These are phyloP conservation scores for Glaciozyma antarctica DNA, from an alignment of 768 basidiomycete genomes.

Conservation along the genomic window DNA sequence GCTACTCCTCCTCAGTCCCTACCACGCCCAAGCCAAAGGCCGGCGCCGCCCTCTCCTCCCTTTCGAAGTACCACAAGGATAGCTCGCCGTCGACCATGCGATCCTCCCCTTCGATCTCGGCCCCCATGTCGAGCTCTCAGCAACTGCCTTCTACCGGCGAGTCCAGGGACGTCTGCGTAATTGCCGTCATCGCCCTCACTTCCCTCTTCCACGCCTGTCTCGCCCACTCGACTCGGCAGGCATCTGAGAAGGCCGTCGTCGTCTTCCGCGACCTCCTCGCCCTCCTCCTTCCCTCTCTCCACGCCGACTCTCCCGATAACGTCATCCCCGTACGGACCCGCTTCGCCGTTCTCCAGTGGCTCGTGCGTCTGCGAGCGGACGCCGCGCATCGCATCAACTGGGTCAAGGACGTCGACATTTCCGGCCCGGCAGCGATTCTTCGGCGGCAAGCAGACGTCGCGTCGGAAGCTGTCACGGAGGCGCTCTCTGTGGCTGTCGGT, in stretches of 20 bases:
- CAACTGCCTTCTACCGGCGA: neutral
- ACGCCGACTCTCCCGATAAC: neutral
- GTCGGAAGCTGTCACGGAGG: neutral
- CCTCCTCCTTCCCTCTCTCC: slow-evolving; percentile 36
- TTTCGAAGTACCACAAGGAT: slow-evolving; percentile 3
- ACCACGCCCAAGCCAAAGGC: neutral
- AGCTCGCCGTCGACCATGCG: slow-evolving; percentile 7
- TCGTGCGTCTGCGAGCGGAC: slow-evolving; percentile 80
- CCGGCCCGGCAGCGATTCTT: slow-evolving; percentile 20
- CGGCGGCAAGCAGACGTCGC: slow-evolving; percentile 3
- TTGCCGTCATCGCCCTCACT: slow-evolving; percentile 37
- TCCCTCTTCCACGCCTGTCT: slow-evolving; percentile 41
- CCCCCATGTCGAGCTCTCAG: neutral
- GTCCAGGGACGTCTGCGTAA: slow-evolving; percentile 10
- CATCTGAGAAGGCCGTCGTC: slow-evolving; percentile 37
- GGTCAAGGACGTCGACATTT: slow-evolving; percentile 46
- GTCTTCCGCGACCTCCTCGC: slow-evolving; percentile 43
- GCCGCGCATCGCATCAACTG: slow-evolving; percentile 78
- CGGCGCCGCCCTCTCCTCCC: neutral
- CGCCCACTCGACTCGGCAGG: slow-evolving; percentile 38
- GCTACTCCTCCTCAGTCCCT: slow-evolving; percentile 1
- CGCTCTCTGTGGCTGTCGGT: neutral
- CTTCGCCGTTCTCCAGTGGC: slow-evolving; percentile 67
- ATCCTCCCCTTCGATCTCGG: slow-evolving; percentile 3
- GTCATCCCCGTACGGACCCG: slow-evolving; percentile 48